Conservation (phyloP, 768 basidiomycete species). For the Lenzites betulinus region DNA sequence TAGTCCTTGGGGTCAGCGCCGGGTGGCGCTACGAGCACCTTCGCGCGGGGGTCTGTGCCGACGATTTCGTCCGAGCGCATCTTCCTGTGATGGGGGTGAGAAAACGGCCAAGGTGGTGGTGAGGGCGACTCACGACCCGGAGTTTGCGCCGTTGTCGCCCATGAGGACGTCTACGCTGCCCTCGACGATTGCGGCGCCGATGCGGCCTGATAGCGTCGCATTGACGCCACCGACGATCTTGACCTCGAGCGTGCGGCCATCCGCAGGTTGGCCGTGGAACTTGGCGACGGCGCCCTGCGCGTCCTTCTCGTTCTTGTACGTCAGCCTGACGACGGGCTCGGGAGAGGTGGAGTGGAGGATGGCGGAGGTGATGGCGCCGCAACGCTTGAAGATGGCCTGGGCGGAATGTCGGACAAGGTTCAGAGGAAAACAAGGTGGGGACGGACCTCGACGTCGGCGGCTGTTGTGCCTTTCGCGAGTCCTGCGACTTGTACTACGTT, state of each 20-base stretch:
- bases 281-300: slow-evolving; percentile 70
- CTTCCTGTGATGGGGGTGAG: slow-evolving; percentile 56
- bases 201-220: slow-evolving; percentile 55
- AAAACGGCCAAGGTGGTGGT: not conserved
- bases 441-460: slow-evolving; percentile 71
- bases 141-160: slow-evolving; percentile 40
- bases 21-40: slow-evolving; percentile 68
- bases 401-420: not conserved
- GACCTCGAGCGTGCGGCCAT: slow-evolving; percentile 74
- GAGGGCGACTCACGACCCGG: slow-evolving; percentile 55
- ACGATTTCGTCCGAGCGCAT: slow-evolving; percentile 82
- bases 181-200: slow-evolving; percentile 48
- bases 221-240: slow-evolving; percentile 59
- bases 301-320: slow-evolving; percentile 63
- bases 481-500: slow-evolving; percentile 79
- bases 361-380: slow-evolving; percentile 61
- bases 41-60: slow-evolving; percentile 63
- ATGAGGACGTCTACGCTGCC: slow-evolving; percentile 57
- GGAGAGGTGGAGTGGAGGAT: slow-evolving; percentile 34
- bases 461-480: slow-evolving; percentile 73
- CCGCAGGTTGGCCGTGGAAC: slow-evolving; percentile 81
- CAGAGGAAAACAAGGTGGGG: not conserved
- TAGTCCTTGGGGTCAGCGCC: slow-evolving; percentile 61
- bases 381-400: slow-evolving; percentile 78
- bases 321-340: slow-evolving; percentile 62